Base-by-base conservation (phyloP, 2,329 filamentous ascomycete species). In the Emmonsiellopsis sp. region DNA sequence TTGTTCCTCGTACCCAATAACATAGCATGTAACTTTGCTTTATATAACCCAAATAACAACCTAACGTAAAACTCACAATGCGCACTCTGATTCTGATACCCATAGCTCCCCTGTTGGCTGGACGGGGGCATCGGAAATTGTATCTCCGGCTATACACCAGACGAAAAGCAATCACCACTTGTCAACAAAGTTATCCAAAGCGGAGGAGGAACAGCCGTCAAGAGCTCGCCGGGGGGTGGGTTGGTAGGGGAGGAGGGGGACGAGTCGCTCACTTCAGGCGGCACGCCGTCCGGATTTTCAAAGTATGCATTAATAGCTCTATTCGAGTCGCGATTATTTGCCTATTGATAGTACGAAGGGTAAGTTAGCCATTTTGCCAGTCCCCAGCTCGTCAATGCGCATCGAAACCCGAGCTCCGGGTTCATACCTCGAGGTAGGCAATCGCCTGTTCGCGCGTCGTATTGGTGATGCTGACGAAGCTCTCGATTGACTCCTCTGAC, bases 231-330 rank as follows among this genome's bases (percentile, higher is more conserved):
- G 1, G 20, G 20, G 20, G 20, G 20, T 3, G 20, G 20, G n/a
- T n/a, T n/a, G n/a, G n/a, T n/a, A n/a, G 20, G 20, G 20, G 20
- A 5, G 20, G 20, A 5, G 20, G 20, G 20, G 20, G 20, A 3
- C 20, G 20, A 41, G 40, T 32, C 34, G 57, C 58, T 59, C 55
- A 71, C 70, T 64, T 70, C 57, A 50, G 59, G 56, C 43, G 65
- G 62, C 16, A 65, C 60, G 30, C 66, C 64, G 13, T 52, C 53
- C 6, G 72, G 71, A 58, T 74, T 71, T 62, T 76, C 73, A 35
- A 73, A 74, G 58, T 71, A 76, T 16, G 73, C 73, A 61, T 76
- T 76, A 56, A 75, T 69, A 34, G 74, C 73, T 60, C 69, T 70
- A 41, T 73, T 67, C 1, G 70, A 66, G 57, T 76, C 69, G 47